A percentile compares a stretch with the other conserved stretches of the same genome.
phyloP scores from a whole-genome alignment of 1,284 basidiomycete genomes.

The Microbotryomycetes sp. region DNA sequence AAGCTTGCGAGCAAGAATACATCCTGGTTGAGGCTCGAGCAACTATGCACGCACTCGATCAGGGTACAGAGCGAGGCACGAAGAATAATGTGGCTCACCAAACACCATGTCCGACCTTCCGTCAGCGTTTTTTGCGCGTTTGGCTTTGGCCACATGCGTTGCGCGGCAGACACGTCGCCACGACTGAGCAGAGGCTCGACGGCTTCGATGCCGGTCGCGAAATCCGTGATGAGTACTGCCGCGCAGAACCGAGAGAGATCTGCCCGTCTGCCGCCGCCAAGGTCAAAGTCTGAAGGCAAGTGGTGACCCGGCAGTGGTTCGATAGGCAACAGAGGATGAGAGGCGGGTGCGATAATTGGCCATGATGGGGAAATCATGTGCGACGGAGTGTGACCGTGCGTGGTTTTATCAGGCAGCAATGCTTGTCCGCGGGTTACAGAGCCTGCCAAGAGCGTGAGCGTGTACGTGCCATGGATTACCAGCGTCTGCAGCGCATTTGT shows the following conservation, averaged over 20 bases:
- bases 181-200: conserved; percentile 38
- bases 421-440: conserved; percentile 15
- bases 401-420: neutral
- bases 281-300: conserved; percentile 13
- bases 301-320: conserved; percentile 36
- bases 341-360: conserved; percentile 36
- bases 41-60: neutral
- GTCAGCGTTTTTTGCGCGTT: conserved; percentile 39
- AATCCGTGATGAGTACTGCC: conserved; percentile 52
- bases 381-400: neutral
- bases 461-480: conserved; percentile 23
- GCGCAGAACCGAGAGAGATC: conserved; percentile 35
- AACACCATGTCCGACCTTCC: conserved; percentile 48
- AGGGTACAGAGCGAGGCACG: too few relatives aligned
- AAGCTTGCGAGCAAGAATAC: neutral
- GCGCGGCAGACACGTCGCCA: conserved; percentile 54
- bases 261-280: conserved; percentile 6
- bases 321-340: conserved; percentile 57
- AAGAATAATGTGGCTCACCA: too few relatives aligned
- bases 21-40: neutral
- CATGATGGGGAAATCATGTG: neutral
- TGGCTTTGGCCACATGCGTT: conserved; percentile 50
- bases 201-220: conserved; percentile 55
- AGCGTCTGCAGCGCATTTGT: conserved; percentile 13
- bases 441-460: conserved; percentile 20